Percentiles rank a stretch among this genome's conserved stretches.
Evolutionary conservation across 371 early-diverging fungal genomes (phyloP).

Genomic region (Dichotomocladium elegans): DNA sequence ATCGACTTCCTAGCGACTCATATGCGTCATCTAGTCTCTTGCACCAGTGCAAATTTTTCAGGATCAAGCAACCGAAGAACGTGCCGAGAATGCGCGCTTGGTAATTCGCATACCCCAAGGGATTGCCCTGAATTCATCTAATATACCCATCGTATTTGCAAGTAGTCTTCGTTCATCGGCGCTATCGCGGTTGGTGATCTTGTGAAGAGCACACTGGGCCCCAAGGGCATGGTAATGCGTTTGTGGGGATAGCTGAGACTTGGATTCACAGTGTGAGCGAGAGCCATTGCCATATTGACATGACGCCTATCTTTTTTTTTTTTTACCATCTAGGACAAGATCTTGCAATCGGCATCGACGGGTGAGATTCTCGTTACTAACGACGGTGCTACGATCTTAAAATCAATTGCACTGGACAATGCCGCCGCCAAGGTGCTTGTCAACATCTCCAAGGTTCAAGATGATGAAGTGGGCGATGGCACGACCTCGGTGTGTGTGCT

Average conservation of each 20-base stretch:
- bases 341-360: slow-evolving; percentile 87
- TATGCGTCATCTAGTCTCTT: slow-evolving; percentile 42
- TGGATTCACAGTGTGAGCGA: slow-evolving; percentile 71
- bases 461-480: slow-evolving; percentile 99
- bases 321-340: slow-evolving; percentile 88
- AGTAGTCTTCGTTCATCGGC: slow-evolving; percentile 82
- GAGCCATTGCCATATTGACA: not conserved
- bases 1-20: not conserved
- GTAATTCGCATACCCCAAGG: slow-evolving; percentile 41
- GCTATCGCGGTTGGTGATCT: slow-evolving; percentile 98
- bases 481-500: slow-evolving; percentile 99
- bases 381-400: slow-evolving; percentile 99
- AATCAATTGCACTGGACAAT: slow-evolving; percentile 97
- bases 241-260: no score
- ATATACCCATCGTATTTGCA: not conserved
- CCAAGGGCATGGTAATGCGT: slow-evolving; percentile 86
- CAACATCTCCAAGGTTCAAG: slow-evolving; percentile 98
- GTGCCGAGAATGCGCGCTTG: slow-evolving; percentile 97
- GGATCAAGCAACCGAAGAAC: slow-evolving; percentile 92
- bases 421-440: slow-evolving; percentile 99
- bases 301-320: not conserved
- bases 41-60: slow-evolving; percentile 85
- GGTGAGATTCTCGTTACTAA: slow-evolving; percentile 96
- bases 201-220: slow-evolving; percentile 89
- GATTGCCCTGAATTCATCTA: slow-evolving; percentile 1